phyloP scores from a whole-genome alignment of 176 grass and related monocot species.

The Olyra latifolia region DNA sequence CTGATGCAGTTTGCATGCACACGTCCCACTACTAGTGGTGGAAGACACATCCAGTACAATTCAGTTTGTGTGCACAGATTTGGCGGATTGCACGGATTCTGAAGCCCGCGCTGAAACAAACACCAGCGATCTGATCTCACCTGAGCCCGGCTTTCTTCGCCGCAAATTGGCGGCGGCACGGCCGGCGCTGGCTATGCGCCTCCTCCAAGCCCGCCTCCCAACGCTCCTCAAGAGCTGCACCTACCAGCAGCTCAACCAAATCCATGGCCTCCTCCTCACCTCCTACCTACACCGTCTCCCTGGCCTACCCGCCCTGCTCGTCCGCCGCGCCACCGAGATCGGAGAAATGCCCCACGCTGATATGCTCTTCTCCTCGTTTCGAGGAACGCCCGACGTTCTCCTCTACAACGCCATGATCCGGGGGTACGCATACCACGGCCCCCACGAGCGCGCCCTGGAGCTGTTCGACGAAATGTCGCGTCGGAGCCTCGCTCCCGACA shows the following conservation, averaged over 20 bases:
- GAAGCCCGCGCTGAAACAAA: too few species aligned
- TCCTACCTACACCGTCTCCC: conserved; percentile 23
- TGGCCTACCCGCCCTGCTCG: conserved; percentile 35
- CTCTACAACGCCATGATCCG: conserved; percentile 60
- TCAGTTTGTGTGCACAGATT: too few species aligned
- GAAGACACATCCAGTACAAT: too few species aligned
- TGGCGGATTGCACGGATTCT: too few species aligned
- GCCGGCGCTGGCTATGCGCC: conserved; percentile 21
- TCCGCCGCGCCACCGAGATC: conserved; percentile 48
- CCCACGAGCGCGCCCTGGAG: conserved; percentile 12
- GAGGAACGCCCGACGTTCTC: background rate
- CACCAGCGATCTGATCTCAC: background rate
- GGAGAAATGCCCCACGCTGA: conserved; percentile 42
- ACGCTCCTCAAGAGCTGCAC: conserved; percentile 12
- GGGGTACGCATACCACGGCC: conserved; percentile 31
- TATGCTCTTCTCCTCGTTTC: conserved; percentile 36
- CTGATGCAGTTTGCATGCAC: too few species aligned
- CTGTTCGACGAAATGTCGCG: conserved; percentile 54
- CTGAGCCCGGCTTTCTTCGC: background rate
- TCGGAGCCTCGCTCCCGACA: conserved; percentile 29
- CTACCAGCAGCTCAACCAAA: conserved; percentile 23
- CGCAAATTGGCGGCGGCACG: background rate
- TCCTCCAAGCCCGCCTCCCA: background rate
- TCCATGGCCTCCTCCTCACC: conserved; percentile 42
- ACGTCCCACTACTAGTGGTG: too few species aligned